Conservation (phyloP, 2,329 filamentous ascomycete genomes). For the Plenodomus biglobosus region DNA sequence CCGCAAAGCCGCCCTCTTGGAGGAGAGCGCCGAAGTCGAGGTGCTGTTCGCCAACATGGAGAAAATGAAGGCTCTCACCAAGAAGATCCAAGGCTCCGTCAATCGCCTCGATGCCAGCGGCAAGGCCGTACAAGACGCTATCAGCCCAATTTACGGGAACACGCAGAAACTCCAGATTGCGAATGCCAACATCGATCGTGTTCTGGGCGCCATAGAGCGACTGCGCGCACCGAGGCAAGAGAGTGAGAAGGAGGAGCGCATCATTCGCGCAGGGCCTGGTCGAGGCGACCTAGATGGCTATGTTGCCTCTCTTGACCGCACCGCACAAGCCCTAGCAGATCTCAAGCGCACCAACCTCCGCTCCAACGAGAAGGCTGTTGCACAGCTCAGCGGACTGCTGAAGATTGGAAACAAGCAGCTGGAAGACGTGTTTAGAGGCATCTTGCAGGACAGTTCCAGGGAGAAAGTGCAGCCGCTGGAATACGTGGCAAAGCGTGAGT, state of each 20-base stretch:
- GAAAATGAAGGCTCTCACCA: constrained; percentile 89
- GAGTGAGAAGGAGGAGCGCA: constrained; percentile 86
- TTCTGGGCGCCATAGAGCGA: constrained; percentile 83
- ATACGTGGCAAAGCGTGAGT: constrained; percentile 82
- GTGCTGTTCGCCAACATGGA: constrained; percentile 72
- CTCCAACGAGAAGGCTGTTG: constrained; percentile 85
- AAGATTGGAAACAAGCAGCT: constrained; percentile 79
- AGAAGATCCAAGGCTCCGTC: constrained; percentile 90
- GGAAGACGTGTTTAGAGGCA: constrained; percentile 78
- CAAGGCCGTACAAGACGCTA: constrained; percentile 86
- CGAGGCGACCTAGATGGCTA: constrained; percentile 81
- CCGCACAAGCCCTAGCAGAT: constrained; percentile 79
- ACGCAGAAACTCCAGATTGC: constrained; percentile 87
- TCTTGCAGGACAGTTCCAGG: constrained; percentile 75
- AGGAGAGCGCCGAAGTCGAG: constrained; percentile 69
- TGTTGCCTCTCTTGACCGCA: constrained; percentile 83
- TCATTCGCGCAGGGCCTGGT: constrained; percentile 68
- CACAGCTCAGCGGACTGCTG: constrained; percentile 75
- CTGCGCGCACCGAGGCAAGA: constrained; percentile 89
- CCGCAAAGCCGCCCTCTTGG: constrained; percentile 60
- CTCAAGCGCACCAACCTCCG: constrained; percentile 88
- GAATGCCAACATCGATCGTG: constrained; percentile 82
- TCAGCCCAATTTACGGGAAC: constrained; percentile 88
- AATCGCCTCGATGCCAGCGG: constrained; percentile 82
- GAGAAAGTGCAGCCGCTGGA: constrained; percentile 81